Base-by-base conservation (phyloP, 208 protist species). In the Porcisia hertigi region DNA sequence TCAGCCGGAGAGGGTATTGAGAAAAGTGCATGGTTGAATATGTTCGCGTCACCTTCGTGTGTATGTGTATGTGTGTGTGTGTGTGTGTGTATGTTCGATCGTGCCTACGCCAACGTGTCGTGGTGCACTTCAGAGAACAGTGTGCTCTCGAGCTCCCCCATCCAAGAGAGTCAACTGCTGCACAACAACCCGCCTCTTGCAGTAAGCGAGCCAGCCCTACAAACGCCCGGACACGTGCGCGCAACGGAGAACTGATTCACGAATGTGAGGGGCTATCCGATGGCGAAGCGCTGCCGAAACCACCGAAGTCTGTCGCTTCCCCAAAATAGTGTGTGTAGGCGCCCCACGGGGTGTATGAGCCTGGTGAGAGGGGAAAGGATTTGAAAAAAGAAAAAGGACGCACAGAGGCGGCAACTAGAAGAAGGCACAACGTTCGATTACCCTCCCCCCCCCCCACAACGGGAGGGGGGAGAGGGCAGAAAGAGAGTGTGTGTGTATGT, bases 1-100 rank as follows among this genome's bases (percentile, higher is more conserved):
- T 91, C 47, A 97, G 74, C 9, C 93, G 87, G 23, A 97, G 84
- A 43, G 90, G 87, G 54, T 73, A 88, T 3, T 45, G 69, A 20
- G 43, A 47, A 53, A 73, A 77, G 57, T 34, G 77, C 77, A 81
- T 80, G 4, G 47, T 20, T 18, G 11, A 9, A 3, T 47, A 62
- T 25, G 9, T 7, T 66, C 11, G 34, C 16, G 43, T 54, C 25
- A 30, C 16, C 23, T 12, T 18, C 14, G 57, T 60, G 20, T 60
- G 18, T 60, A 30, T n/a, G 18, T 60, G 55, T 60, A 60, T 60
- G 18, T 60, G 18, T 60, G 14, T 60, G 49, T 73, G 25, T 73
- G 9, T 73, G 20, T 73, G 20, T 55, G 11, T 52, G 11, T 52
- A 23, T 73, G 41, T 57, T 71, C 66, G 23, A 57, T 57, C 4